Percentiles rank a stretch among this genome's conserved stretches.
Conservation (phyloP, 2,329 filamentous ascomycete genomes). For the Zymoseptoria tritici region DNA sequence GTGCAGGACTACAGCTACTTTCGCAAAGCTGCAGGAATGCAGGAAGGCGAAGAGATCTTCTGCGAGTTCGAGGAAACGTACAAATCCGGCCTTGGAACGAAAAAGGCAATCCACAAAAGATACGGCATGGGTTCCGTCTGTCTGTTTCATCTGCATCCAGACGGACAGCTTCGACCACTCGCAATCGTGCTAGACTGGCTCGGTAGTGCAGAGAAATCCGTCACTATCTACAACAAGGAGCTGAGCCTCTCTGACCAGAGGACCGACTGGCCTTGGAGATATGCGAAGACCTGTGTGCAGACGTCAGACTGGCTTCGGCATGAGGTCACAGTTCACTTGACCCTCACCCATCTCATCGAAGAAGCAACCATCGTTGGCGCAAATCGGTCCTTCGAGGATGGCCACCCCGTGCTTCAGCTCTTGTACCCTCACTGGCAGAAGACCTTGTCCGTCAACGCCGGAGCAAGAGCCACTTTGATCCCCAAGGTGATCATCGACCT, state of each 20-base stretch:
- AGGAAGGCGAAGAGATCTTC: constrained; percentile 9
- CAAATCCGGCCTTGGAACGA: constrained; percentile 4
- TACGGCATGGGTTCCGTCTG: constrained; percentile 14
- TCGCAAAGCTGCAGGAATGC: constrained; percentile 28
- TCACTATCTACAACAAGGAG: constrained; percentile 45
- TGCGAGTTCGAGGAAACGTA: constrained; percentile 12
- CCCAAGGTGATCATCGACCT: constrained; percentile 40
- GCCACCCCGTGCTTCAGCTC: constrained; percentile 40
- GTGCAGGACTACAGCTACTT: constrained; percentile 42
- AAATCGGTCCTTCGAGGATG: constrained; percentile 36
- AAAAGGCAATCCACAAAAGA: constrained; percentile 5
- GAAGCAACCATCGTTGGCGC: constrained; percentile 17
- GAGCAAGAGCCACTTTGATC: constrained; percentile 39
- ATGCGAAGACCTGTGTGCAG: constrained; percentile 46
- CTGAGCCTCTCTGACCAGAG: constrained; percentile 32
- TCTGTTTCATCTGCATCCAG: constrained; percentile 27
- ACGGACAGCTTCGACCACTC: constrained; percentile 43
- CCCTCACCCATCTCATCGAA: constrained; percentile 17
- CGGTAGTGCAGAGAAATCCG: constrained; percentile 36
- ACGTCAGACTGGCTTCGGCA: constrained; percentile 44
- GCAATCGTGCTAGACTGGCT: constrained; percentile 45
- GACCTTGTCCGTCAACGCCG: constrained; percentile 44
- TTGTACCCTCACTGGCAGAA: constrained; percentile 45
- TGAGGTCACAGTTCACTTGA: constrained; percentile 42
- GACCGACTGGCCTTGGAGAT: constrained; percentile 46